Evolutionary conservation across 2,329 filamentous ascomycete genomes (phyloP), one percentile per base, ranked within the genome.

Genomic region (Arthrobotrys iridis): DNA sequence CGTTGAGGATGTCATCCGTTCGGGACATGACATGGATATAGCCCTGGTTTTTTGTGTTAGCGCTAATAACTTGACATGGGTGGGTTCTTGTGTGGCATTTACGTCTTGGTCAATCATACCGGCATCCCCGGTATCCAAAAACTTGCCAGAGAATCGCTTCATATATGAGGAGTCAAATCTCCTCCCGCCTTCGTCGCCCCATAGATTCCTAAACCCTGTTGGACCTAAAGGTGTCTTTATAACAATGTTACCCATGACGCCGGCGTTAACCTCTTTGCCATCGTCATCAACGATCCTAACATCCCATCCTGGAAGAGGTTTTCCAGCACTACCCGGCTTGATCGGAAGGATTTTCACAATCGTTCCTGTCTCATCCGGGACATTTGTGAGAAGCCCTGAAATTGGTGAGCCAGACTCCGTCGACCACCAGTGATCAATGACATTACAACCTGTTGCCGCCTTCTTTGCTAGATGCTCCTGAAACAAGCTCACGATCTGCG

Each of bases 51-150:
- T 11, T 6, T 43, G 48, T 41, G 28, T 60, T 45, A 71, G 22
- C 11, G 13, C n/a, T 2, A 6, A 11, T 7, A 10, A 50, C 10
- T 45, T 13, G n/a, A n/a, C 18, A 18, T 18, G 20, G 5, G 24
- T 28, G 11, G 18, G n/a, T n/a, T n/a, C n/a, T n/a, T n/a, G n/a
- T n/a, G n/a, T n/a, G 5, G 4, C 8, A 55, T 64, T 58, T 46
- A 66, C 88, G 41, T 94, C 89, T 11, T 86, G 82, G 80, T 97
- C 93, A 68, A 97, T 88, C 85, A 93, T 89, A 0, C 94, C 93
- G 0, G 93, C 91, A 81, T 98, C 93, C 1, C 93, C 94, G 0
- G 93, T 97, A 80, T 98, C 93, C 45, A 97, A 83, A 92, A 92
- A 97, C 78, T 87, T 87, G 0, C 93, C 92, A 4, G 87, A 79